These are phyloP conservation scores for Bipolaris bicolor DNA, from an alignment of 2,329 filamentous ascomycete species.

Conservation along the genomic window DNA sequence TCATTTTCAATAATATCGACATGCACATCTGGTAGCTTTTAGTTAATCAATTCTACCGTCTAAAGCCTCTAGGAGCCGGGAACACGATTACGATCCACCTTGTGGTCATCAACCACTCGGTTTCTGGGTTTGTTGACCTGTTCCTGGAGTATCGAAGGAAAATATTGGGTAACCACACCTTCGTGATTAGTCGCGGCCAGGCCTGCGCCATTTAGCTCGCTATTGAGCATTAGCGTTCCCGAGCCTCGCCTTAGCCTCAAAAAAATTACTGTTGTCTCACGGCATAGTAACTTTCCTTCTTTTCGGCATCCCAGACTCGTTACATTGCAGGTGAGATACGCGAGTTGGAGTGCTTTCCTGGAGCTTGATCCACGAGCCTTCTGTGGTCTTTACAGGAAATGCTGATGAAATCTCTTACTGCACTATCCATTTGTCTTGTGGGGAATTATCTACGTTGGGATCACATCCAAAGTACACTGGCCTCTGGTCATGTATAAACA, in stretches of 20 bases:
- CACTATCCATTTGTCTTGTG: neutral
- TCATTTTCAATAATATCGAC: conserved; percentile 39
- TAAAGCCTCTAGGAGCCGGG: conserved; percentile 24
- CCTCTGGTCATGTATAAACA: neutral
- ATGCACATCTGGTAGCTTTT: conserved; percentile 34
- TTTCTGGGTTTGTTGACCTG: conserved; percentile 31
- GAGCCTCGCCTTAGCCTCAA: conserved; percentile 21
- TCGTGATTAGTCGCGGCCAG: conserved; percentile 24
- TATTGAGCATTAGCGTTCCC: conserved; percentile 17
- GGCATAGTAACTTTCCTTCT: neutral
- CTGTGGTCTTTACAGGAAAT: conserved; percentile 10
- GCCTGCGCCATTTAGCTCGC: conserved; percentile 25
- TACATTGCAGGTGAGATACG: conserved; percentile 10
- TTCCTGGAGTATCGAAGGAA: conserved; percentile 28
- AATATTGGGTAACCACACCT: conserved; percentile 21
- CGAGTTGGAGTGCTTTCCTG: conserved; percentile 8
- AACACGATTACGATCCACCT: conserved; percentile 32
- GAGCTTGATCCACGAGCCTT: conserved; percentile 9
- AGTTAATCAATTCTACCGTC: conserved; percentile 29
- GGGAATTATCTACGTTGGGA: neutral
- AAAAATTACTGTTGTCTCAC: conserved; percentile 12
- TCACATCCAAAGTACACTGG: neutral
- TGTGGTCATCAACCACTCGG: conserved; percentile 35
- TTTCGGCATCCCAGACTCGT: conserved; percentile 8
- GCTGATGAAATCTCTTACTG: conserved; percentile 1